Conservation (phyloP, 805 yeast genomes). For the Starmerella cellae region DNA sequence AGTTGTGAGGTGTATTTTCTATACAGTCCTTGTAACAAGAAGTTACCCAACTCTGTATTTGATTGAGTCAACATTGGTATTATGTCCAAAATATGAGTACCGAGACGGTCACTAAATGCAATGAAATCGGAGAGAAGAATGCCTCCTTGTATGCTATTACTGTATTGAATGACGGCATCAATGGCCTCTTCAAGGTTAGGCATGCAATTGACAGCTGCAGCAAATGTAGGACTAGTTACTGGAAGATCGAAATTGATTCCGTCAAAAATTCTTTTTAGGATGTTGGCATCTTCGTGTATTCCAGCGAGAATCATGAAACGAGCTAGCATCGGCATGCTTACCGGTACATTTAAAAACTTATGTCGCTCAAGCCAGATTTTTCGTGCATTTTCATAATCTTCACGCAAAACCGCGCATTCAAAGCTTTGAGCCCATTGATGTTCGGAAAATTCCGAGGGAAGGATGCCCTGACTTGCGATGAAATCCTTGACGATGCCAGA, state of each 20-base stretch:
- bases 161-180: background rate
- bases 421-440: conserved; percentile 7
- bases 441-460: background rate
- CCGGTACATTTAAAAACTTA: background rate
- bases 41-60: conserved; percentile 4
- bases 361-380: conserved; percentile 7
- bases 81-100: background rate
- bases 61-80: background rate
- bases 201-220: conserved; percentile 11
- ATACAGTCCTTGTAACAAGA: conserved; percentile 12
- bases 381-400: conserved; percentile 2
- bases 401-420: background rate
- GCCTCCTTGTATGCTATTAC: background rate
- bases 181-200: background rate
- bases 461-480: background rate
- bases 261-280: conserved; percentile 1
- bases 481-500: background rate
- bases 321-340: background rate
- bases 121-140: conserved; percentile 6
- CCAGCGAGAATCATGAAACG: conserved; percentile 8
- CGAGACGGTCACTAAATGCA: conserved; percentile 13
- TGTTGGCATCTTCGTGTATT: conserved; percentile 4
- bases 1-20: conserved; percentile 13
- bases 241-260: conserved; percentile 5
- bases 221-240: conserved; percentile 1